Base-by-base conservation (phyloP, 805 yeast genomes). In the Tetrapisispora iriomotensis region DNA sequence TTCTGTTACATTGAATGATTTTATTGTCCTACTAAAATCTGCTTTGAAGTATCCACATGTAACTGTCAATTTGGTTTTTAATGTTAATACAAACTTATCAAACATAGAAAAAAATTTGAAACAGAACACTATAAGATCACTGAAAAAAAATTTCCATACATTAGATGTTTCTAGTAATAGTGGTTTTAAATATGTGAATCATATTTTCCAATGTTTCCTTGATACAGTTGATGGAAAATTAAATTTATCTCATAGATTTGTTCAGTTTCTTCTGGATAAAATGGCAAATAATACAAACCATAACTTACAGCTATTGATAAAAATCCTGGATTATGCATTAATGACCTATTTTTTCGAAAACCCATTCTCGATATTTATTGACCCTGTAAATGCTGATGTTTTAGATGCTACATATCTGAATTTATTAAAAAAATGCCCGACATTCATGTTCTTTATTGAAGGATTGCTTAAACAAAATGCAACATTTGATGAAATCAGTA, bases 321-420 rank as follows among this genome's bases (percentile, higher is more conserved):
- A 56, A 36, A 60, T 60, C 9, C 41, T 60, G 6, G 64, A 60
- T 43, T 60, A 51, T 42, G 45, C 61, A 2, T 35, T 60, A 25
- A 60, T 60, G 64, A 48, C 61, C 3, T 60, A 60, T 42, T 60
- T 60, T 37, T 60, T 47, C 39, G 54, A 54, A 28, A 58, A 55
- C 37, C 61, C 64, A 8, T 60, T 58, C 39, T 56, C 63, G 1
- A 53, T 58, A 6, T 60, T 60, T 40, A 57, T 60, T 38, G 64
- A 60, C 34, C 62, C 61, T 8, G 55, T 53, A 8, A 60, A 60
- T 38, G 47, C 53, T n/a, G 52, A 45, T 24, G 45, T 41, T 34
- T 38, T 58, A 7, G 48, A 52, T 31, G 58, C 53, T n/a, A 42
- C 47, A 9, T 58, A 60, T 42, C 43, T 56, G 10, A 41, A 49